Base-by-base conservation (phyloP, 176 grass and related monocot genomes). In the Cymbopogon citratus region DNA sequence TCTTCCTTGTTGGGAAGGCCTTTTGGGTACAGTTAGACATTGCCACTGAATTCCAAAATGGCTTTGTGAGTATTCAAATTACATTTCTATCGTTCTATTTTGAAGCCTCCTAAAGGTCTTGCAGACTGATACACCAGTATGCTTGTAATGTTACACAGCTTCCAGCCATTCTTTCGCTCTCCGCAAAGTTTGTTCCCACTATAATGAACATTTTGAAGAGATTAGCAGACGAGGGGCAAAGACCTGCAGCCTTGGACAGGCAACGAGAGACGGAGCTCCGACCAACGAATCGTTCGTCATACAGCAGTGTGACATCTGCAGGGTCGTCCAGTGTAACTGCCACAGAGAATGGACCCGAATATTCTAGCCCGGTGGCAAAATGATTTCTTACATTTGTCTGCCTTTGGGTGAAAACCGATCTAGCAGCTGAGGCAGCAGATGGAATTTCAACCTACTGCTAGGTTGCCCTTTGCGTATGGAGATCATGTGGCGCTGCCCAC, bases 141-240 rank as follows among this genome's bases (percentile, higher is more conserved):
- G 9, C 21, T 80, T 84, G 34, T 33, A 5, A 40, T 85, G 34
- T 26, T 61, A 62, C 19, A 28, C 89, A 99, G 96, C 86, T 99
- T 76, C 76, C 92, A 25, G 96, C 82, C 45, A 33, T 99, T 33
- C 89, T 95, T 75, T 95, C 96, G n/a, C 74, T 99, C 74, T 99
- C 91, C 1, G 90, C 96, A 57, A 99, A 91, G 86, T 99, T 99
- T 77, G 89, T 99, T 79, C 96, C 96, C 12, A 95, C 91, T 24
- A 33, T 99, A 81, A 99, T 99, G 96, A 95, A 95, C 80, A 91
- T 99, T 41, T 66, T 99, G 44, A 95, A 95, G 87, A 95, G 84
- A 82, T 79, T 95, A 85, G 96, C 96, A 33, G 96, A 95, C 0
- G 92, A 84, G 82, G 92, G 92, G 5, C 86, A 92, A 87, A 56